These are phyloP conservation scores for Mrakiaceae sp. DNA, from an alignment of 1,284 basidiomycete genomes.

Conservation along the genomic window DNA sequence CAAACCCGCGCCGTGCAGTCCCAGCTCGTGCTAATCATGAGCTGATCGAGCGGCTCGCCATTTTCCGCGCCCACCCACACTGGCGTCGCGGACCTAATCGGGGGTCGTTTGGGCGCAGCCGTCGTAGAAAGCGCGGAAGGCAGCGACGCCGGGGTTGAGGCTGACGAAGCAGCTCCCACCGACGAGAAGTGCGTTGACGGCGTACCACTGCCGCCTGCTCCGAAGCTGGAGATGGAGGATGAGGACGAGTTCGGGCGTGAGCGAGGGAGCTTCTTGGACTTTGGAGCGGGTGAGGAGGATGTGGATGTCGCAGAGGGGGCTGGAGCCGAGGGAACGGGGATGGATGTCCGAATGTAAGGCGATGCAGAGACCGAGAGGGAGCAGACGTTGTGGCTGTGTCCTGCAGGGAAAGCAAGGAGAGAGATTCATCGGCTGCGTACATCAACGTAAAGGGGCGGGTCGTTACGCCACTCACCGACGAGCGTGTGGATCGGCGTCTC, in stretches of 20 bases:
- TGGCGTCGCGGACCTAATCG: background rate
- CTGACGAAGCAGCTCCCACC: background rate
- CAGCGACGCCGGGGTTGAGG: background rate
- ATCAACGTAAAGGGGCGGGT: background rate
- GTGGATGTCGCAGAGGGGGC: background rate
- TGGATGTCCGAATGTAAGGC: background rate
- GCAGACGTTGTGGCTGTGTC: slow-evolving; percentile 14
- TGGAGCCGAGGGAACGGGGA: background rate
- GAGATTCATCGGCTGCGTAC: background rate
- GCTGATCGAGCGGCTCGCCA: background rate
- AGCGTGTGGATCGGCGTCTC: slow-evolving; percentile 9
- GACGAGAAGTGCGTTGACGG: background rate
- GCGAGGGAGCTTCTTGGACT: background rate
- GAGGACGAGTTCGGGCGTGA: background rate
- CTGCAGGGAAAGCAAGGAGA: background rate
- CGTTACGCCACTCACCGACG: background rate
- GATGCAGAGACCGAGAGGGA: slow-evolving; percentile 14
- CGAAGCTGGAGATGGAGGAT: background rate
- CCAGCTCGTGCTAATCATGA: slow-evolving; percentile 12
- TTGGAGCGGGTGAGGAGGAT: background rate
- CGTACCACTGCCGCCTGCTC: background rate
- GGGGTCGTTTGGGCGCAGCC: background rate
- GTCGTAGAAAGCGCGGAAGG: background rate
- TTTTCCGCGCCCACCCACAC: too few relatives aligned
- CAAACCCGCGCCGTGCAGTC: slow-evolving; percentile 78